Base-by-base conservation (phyloP, 257 asterid species). In the Solanum medicagineum region DNA sequence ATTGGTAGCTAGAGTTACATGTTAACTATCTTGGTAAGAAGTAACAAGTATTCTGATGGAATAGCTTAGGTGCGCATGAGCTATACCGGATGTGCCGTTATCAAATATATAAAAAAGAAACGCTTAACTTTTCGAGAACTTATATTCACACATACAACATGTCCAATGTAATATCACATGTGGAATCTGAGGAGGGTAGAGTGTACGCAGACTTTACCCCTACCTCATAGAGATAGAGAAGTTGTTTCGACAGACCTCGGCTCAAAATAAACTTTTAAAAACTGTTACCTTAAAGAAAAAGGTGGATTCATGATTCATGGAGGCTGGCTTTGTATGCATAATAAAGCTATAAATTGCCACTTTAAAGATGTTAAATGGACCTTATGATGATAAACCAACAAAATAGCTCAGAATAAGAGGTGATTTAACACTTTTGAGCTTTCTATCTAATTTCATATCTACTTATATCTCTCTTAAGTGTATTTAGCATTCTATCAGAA, bases 351-450 rank as follows among this genome's bases (percentile, higher is more conserved):
- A 65, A 53, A 79, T 53, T 53, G 83, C 87, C 87, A 87, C 93
- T 93, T 93, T 91, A 87, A 83, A 85, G 90, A 92, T 89, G 87
- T 86, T 86, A 36, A 24, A 87, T 88, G 94, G 93, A 87, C 95
- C 94, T 89, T 89, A 68, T 79, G 87, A 87, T 70, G 88, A 57
- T 42, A 60, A 70, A 53, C 44, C 87, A 26, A 10, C 83, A 75
- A 47, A 45, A 57, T 22, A 82, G 62, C 54, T 26, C 81, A 53
- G 54, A 84, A 84, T 65, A 49, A 84, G 62, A 84, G 11, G 81
- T 68, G 53, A 68, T 32, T 63, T 53, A 69, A 60, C 63, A 82
- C 85, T 36, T 79, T 29, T 24, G 16, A 82, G 47, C 85, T 82
- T 55, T 82, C 71, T 9, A 81, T 55, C 36, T 56, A 68, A 80